Evolutionary conservation across 2,329 filamentous ascomycete species (phyloP), one percentile per base, ranked within the genome.

Genomic region (Cytospora piceicola): DNA sequence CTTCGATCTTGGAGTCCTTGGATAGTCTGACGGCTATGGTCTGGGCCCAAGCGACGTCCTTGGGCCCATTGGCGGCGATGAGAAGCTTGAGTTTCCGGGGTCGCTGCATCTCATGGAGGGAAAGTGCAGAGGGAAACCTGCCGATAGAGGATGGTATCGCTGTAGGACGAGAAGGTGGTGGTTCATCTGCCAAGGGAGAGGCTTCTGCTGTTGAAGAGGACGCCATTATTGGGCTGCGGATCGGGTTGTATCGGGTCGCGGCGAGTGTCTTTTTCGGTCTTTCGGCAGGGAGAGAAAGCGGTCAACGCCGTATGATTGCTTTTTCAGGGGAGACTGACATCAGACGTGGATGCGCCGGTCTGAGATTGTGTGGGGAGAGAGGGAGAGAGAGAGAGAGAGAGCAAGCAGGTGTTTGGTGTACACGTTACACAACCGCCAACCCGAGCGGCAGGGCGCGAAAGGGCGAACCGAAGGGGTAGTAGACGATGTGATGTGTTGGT

Each of bases 11-110:
- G 11, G 83, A 73, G 65, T 88, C 85, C 72, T 89, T 90, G 63
- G 88, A 89, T 4, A 91, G 82, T 67, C 88, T 85, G 58, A 90
- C 83, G 67, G 89, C 86, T 61, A 91, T 82, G 22, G 87, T 81
- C 73, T 89, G 84, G 61, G 88, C 88, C 77, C 86, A 89, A 54
- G 88, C 86, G 34, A 88, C 84, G 72, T 90, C 88, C 63, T 84
- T 82, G 56, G 84, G 81, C 66, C 89, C 88, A 71, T 89, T 89
- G 65, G 89, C 84, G 65, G 87, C 87, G 42, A 91, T 81, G 39
- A 91, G 83, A 64, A 91, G 82, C 68, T 81, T 85, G 34, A 89
- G 77, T 69, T 85, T 71, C 67, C 78, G 75, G 36, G 77, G 76
- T 17, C 77, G 75, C 57, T 75, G 77, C 69, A 77, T 75, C 64